phyloP scores from a whole-genome alignment of 2,329 filamentous ascomycete species.

The Zalaria sp. region DNA sequence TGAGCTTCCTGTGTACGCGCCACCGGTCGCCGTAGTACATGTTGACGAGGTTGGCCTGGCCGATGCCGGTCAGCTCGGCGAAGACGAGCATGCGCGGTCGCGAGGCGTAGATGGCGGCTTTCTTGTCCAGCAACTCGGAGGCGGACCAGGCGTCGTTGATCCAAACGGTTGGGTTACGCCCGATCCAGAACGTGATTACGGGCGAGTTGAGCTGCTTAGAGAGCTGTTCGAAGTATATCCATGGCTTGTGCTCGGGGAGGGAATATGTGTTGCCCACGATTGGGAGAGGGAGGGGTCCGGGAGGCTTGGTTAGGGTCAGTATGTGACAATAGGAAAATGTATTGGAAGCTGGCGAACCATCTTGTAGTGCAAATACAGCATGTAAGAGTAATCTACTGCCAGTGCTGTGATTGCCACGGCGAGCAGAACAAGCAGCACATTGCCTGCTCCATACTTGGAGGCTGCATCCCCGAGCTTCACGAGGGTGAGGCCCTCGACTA shows the following conservation, averaged over 20 bases:
- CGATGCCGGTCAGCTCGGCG: slow-evolving; percentile 14
- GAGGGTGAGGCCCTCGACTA: slow-evolving; percentile 15
- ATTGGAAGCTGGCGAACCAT: slow-evolving; percentile 6
- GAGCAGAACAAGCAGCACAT: slow-evolving; percentile 12
- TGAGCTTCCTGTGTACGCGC: slow-evolving; percentile 34
- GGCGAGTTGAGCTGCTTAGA: slow-evolving; percentile 27
- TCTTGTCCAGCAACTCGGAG: slow-evolving; percentile 30
- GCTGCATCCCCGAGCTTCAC: slow-evolving; percentile 18
- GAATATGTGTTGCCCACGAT: slow-evolving; percentile 28
- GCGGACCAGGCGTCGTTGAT: slow-evolving; percentile 31
- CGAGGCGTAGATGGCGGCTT: slow-evolving; percentile 30
- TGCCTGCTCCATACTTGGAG: slow-evolving; percentile 15
- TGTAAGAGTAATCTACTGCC: slow-evolving; percentile 11
- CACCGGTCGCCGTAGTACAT: slow-evolving; percentile 26
- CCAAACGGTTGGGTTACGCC: slow-evolving; percentile 29
- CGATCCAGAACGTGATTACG: slow-evolving; percentile 36
- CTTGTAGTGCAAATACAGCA: slow-evolving; percentile 8
- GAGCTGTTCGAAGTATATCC: slow-evolving; percentile 29
- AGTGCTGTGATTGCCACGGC: slow-evolving; percentile 10
- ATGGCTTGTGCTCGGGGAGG: slow-evolving; percentile 21
- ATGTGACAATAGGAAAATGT: background rate
- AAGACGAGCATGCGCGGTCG: slow-evolving; percentile 31
- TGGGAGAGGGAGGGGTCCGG: slow-evolving; percentile 31
- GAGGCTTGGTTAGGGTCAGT: slow-evolving; percentile 18
- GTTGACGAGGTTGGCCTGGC: slow-evolving; percentile 24